These are phyloP conservation scores for Nicotiana undulata DNA, from an alignment of 257 asterid species.

Conservation along the genomic window DNA sequence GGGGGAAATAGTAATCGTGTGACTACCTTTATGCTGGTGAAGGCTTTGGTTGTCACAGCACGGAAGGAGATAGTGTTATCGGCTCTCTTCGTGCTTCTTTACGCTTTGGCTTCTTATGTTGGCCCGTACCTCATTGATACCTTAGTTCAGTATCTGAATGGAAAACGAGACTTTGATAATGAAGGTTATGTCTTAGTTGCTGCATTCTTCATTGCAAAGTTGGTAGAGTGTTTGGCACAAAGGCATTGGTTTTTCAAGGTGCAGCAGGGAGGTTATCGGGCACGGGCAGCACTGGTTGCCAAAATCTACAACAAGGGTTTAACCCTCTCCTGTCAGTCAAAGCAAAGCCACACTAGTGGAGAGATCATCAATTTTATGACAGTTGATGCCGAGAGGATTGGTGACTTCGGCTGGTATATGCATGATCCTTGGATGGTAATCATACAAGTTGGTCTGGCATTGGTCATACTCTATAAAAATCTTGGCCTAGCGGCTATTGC, in stretches of 20 bases:
- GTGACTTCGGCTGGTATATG: conserved; percentile 76
- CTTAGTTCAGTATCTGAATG: conserved; percentile 69
- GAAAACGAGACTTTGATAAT: conserved; percentile 31
- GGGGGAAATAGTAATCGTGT: conserved; percentile 25
- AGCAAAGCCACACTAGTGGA: conserved; percentile 69
- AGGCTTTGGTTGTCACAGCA: conserved; percentile 47
- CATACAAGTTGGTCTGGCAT: conserved; percentile 56
- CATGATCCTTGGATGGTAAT: conserved; percentile 83
- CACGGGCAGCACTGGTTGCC: conserved; percentile 75
- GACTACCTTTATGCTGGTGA: conserved; percentile 60
- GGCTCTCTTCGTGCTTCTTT: conserved; percentile 37
- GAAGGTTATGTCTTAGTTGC: conserved; percentile 54
- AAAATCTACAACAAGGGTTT: conserved; percentile 63
- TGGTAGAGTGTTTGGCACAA: conserved; percentile 59
- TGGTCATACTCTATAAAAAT: conserved; percentile 52
- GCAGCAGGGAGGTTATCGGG: conserved; percentile 76
- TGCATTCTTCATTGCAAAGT: conserved; percentile 54
- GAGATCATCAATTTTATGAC: conserved; percentile 83
- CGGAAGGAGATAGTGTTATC: conserved; percentile 51
- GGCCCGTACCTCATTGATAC: conserved; percentile 78
- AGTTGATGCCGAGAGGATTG: conserved; percentile 81
- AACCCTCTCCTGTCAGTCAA: conserved; percentile 61
- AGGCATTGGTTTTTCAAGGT: conserved; percentile 70
- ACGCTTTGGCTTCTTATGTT: conserved; percentile 49
- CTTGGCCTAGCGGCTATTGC: conserved; percentile 75